A percentile compares a stretch with the other conserved stretches of the same genome.
phyloP scores from a whole-genome alignment of 2,329 filamentous ascomycete genomes.

The Rhynchosporium agropyri region DNA sequence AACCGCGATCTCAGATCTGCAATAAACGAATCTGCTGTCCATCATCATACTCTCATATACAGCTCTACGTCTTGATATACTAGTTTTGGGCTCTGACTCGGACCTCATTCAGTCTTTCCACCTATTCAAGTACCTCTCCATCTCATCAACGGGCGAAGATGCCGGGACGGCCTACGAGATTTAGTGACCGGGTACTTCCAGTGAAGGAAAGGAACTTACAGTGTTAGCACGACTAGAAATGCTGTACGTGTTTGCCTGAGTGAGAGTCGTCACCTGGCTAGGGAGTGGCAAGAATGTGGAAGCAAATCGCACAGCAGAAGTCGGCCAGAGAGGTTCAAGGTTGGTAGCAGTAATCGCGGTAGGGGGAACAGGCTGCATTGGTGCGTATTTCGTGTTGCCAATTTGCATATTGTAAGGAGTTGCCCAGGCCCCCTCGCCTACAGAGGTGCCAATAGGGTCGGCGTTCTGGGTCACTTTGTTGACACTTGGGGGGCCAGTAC shows the following conservation, averaged over 20 bases:
- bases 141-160: constrained; percentile 42
- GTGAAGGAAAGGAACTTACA: constrained; percentile 35
- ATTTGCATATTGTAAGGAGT: constrained; percentile 44
- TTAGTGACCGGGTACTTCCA: constrained; percentile 24
- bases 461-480: constrained; percentile 31
- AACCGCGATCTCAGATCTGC: background rate
- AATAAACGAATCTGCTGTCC: background rate
- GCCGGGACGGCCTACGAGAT: constrained; percentile 35
- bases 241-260: constrained; percentile 42
- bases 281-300: constrained; percentile 41
- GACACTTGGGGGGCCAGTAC: constrained; percentile 41
- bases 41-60: background rate
- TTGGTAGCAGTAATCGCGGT: constrained; percentile 45
- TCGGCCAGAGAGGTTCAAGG: constrained; percentile 43
- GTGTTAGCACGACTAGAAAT: constrained; percentile 44
- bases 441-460: constrained; percentile 16
- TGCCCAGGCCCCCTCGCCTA: constrained; percentile 33
- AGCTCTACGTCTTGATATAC: background rate
- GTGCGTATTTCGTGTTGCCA: constrained; percentile 45
- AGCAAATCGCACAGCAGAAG: constrained; percentile 43
- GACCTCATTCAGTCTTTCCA: constrained; percentile 43
- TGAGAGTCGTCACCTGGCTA: constrained; percentile 43
- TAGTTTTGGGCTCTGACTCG: background rate
- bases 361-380: constrained; percentile 46
- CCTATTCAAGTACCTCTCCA: constrained; percentile 44